Evolutionary conservation across 2,329 filamentous ascomycete species (phyloP).

Genomic region (Talaromyces sp.): DNA sequence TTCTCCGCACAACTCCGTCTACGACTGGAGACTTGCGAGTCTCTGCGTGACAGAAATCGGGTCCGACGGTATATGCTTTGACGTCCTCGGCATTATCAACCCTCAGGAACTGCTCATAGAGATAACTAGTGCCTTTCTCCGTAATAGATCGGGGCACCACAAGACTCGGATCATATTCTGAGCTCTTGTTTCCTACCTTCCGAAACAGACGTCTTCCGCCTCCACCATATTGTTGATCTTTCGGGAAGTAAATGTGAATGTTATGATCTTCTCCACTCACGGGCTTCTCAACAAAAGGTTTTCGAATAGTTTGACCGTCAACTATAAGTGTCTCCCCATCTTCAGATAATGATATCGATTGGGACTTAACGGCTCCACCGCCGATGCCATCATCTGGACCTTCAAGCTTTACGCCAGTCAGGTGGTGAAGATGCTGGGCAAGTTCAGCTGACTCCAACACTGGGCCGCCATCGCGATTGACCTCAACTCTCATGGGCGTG

Average conservation of each 20-base stretch:
- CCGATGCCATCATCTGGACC: conserved; percentile 66
- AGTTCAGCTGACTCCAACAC: conserved; percentile 73
- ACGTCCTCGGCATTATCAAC: conserved; percentile 98
- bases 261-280: conserved; percentile 99
- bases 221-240: conserved; percentile 67
- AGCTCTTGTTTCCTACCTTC: conserved; percentile 98
- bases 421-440: conserved; percentile 72
- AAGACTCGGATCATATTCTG: conserved; percentile 80
- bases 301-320: conserved; percentile 75
- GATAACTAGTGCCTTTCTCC: conserved; percentile 77
- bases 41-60: conserved; percentile 91
- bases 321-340: conserved; percentile 84
- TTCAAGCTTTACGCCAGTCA: conserved; percentile 73
- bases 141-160: conserved; percentile 74
- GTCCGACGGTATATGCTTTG: conserved; percentile 95
- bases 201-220: conserved; percentile 90
- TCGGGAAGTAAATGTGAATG: conserved; percentile 95
- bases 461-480: conserved; percentile 90
- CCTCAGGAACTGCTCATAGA: conserved; percentile 95
- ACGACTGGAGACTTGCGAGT: conserved; percentile 96
- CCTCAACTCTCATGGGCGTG: conserved; percentile 82
- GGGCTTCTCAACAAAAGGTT: conserved; percentile 97
- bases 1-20: conserved; percentile 89
- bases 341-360: conserved; percentile 79
- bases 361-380: conserved; percentile 55